These are phyloP conservation scores for Aspergillus candidus DNA, from an alignment of 2,329 filamentous ascomycete species.

Conservation along the genomic window DNA sequence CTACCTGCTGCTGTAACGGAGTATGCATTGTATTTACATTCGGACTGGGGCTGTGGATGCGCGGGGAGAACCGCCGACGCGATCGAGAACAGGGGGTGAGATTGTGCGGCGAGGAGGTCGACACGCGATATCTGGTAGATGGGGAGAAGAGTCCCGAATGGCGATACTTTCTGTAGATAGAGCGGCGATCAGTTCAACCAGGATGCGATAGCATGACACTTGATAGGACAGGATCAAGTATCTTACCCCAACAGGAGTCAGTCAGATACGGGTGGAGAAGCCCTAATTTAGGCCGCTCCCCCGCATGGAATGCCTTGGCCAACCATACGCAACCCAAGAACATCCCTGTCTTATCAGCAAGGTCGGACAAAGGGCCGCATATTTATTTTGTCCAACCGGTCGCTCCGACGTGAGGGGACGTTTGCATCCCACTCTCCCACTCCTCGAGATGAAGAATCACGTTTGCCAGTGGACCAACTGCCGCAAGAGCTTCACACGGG, in stretches of 20 bases:
- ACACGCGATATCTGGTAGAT: conserved; percentile 35
- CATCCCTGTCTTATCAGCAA: no score
- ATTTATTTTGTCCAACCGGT: no score
- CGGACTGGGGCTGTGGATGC: conserved; percentile 43
- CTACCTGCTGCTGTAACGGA: conserved; percentile 39
- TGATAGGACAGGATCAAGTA: no score
- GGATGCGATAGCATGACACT: no score
- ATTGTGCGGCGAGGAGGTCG: conserved; percentile 34
- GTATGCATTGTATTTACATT: conserved; percentile 38
- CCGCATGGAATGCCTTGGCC: no score
- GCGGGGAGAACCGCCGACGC: conserved; percentile 37
- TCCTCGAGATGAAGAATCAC: conserved; percentile 9
- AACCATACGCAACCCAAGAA: no score
- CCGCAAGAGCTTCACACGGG: conserved; percentile 50
- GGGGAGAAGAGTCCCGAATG: conserved; percentile 36
- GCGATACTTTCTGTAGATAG: conserved; percentile 21
- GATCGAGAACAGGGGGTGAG: conserved; percentile 33
- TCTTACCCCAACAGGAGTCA: no score
- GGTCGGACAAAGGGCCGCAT: no score
- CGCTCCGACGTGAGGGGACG: neutral
- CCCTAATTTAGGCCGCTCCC: no score
- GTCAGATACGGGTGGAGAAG: no score
- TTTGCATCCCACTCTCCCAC: neutral
- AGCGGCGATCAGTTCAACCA: neutral
- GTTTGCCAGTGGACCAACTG: conserved; percentile 45